A percentile compares a stretch with the other conserved stretches of the same genome.
phyloP scores from a whole-genome alignment of 352 stramenopile species.

The Chrysophaeum taylorii region DNA sequence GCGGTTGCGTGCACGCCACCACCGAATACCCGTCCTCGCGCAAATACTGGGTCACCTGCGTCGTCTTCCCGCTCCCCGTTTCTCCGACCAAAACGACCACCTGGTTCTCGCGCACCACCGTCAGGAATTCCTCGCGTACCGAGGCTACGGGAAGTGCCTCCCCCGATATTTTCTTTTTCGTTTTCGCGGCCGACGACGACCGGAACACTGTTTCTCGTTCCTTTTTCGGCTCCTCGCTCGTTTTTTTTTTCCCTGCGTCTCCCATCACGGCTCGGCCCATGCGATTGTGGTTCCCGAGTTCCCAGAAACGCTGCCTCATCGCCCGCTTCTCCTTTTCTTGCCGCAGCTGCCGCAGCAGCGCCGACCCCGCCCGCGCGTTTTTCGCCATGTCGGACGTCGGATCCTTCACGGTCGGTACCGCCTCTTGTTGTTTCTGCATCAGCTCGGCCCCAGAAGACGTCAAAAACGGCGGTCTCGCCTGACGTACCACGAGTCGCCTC shows the following conservation, averaged over 20 bases:
- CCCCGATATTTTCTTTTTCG: conserved; percentile 23
- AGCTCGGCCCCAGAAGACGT: conserved; percentile 8
- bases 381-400: conserved; percentile 86
- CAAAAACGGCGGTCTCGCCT: conserved; percentile 1
- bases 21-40: conserved; percentile 48
- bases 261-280: conserved; percentile 92
- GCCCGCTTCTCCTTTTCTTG: conserved; percentile 53
- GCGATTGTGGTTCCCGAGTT: too few species aligned
- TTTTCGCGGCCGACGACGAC: conserved; percentile 24
- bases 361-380: conserved; percentile 80
- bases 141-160: conserved; percentile 90
- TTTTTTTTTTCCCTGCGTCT: conserved; percentile 71
- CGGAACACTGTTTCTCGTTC: conserved; percentile 17
- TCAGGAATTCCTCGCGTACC: conserved; percentile 87
- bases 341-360: conserved; percentile 19
- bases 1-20: conserved; percentile 93
- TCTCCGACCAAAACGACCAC: conserved; percentile 96
- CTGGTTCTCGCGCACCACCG: conserved; percentile 90
- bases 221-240: conserved; percentile 19
- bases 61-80: conserved; percentile 93
- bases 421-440: conserved; percentile 57
- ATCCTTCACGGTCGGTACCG: conserved; percentile 89
- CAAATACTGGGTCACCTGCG: conserved; percentile 84
- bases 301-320: conserved; percentile 97
- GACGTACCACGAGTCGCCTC: conserved; percentile 12